Evolutionary conservation across 2,329 filamentous ascomycete species (phyloP), one percentile per base, ranked within the genome.

Genomic region (Ophiostoma triangulosporum): DNA sequence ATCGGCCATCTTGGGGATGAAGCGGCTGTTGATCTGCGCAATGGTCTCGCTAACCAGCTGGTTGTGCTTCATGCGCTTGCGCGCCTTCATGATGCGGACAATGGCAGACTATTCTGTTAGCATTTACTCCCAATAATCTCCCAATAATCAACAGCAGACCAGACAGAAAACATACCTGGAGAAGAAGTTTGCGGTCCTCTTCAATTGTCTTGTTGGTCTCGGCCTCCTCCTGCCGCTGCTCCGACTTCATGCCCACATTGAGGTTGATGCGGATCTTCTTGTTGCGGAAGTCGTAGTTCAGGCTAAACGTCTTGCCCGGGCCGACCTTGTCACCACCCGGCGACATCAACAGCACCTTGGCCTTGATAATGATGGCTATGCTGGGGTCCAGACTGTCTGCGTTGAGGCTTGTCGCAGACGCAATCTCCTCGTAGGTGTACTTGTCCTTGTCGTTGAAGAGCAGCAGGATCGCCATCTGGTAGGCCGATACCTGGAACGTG

Each of bases 131-230:
- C 1, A n/a, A n/a, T n/a, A n/a, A n/a, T n/a, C n/a, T n/a, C n/a
- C n/a, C n/a, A 46, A 29, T 17, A 17, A 7, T 52, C 48, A 36
- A 48, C 29, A 40, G 3, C 17, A 22, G 14, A 8, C 32, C 29
- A 7, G 36, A 43, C 17, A 53, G 6, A 32, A 52, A 59, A 75
- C 84, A 69, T 78, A 95, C 91, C 83, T 98, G 93, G 66, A 97
- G 86, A 56, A 98, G 79, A 57, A 98, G 75, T 71, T 97, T 97
- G 57, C 93, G 81, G 68, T 98, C 93, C 70, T 98, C 93, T 72
- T 98, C 93, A 62, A 98, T 96, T 3, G 89, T 97, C 80, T 98
- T 98, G 75, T 97, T 95, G 6, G 93, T 98, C 66, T 98, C 93
- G 57, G 88, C 90, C 59, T 89, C 86, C 68, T 98, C 93, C 59